Base-by-base conservation (phyloP, 257 asterid species). In the Gentiana straminea region DNA sequence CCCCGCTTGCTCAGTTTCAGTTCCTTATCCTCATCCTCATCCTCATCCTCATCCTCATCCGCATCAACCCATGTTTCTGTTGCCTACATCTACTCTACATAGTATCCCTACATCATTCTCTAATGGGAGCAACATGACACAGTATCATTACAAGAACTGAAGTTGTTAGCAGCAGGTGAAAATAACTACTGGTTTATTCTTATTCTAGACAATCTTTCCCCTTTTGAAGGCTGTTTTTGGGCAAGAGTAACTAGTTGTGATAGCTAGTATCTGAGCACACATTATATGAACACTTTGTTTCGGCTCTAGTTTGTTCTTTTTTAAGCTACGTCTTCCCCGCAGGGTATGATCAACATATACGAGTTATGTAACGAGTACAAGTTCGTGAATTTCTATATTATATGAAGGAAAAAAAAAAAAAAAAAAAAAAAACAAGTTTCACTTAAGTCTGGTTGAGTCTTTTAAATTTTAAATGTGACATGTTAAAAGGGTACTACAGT, bases 1-100 rank as follows among this genome's bases (percentile, higher is more conserved):
- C 60, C 48, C 71, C 45, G 52, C 70, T 51, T 49, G 81, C 49
- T 70, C 86, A 24, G 66, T 81, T 68, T 73, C 86, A 39, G 67
- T 72, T 72, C 49, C 24, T 51, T 77, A 70, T 59, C 80, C 46
- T 24, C 24, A 24, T 24, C 24, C 24, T 15, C 24, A 15, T 15
- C 24, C 24, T 24, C 24, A 24, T 24, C 24, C 24, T 15, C 24
- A 15, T 15, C 24, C 24, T 24, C 24, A 24, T 24, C 24, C 24
- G 0, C 24, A 24, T 24, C 24, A 72, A 70, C 64, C 71, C 37
- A 67, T 72, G 34, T 72, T 64, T 57, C 46, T 72, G 13, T 59
- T 41, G 35, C 60, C 71, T 60, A 5, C 73, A 41, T 64, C 59
- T 54, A 33, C 79, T 33, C 74, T 60, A 33, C 70, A 65, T 69